A percentile compares a stretch with the other conserved stretches of the same genome.
Conservation (phyloP, 2,329 filamentous ascomycete species). For the Calonectria honghensis region DNA sequence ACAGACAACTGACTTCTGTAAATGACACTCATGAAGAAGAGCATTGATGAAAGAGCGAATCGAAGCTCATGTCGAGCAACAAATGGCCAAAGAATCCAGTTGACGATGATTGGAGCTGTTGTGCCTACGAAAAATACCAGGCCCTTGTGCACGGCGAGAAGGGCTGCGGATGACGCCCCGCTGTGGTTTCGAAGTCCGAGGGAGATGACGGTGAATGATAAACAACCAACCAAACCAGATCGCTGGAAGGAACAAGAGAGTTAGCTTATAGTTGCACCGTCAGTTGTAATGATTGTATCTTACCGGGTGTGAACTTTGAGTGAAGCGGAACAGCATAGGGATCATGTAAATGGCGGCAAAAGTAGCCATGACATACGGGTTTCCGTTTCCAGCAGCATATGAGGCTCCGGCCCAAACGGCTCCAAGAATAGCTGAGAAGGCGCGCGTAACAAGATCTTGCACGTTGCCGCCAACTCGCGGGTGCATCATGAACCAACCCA, state of each 20-base stretch:
- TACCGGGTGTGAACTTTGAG: slow-evolving; percentile 72
- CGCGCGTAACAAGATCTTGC: slow-evolving; percentile 73
- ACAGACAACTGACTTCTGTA: slow-evolving; percentile 67
- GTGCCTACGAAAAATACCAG: slow-evolving; percentile 72
- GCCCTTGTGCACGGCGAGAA: slow-evolving; percentile 68
- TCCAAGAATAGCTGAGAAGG: slow-evolving; percentile 69
- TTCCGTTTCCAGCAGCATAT: slow-evolving; percentile 70
- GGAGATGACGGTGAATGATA: slow-evolving; percentile 74
- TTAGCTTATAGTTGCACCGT: slow-evolving; percentile 37
- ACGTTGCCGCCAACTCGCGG: slow-evolving; percentile 73
- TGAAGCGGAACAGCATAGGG: slow-evolving; percentile 76
- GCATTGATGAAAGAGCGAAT: slow-evolving; percentile 72
- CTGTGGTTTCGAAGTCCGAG: slow-evolving; percentile 62
- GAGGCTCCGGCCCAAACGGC: slow-evolving; percentile 73
- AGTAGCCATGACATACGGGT: slow-evolving; percentile 72
- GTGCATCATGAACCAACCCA: slow-evolving; percentile 73
- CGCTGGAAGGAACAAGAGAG: slow-evolving; percentile 57
- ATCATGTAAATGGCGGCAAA: slow-evolving; percentile 75
- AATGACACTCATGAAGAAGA: slow-evolving; percentile 75
- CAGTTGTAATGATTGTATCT: slow-evolving; percentile 32
- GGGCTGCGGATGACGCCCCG: slow-evolving; percentile 58
- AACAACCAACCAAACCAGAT: slow-evolving; percentile 75
- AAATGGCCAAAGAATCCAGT: slow-evolving; percentile 78
- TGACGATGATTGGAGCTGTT: slow-evolving; percentile 71
- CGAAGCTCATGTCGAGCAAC: slow-evolving; percentile 75